Base-by-base conservation (phyloP, 2,329 filamentous ascomycete species). In the Hypoxylon sp. region DNA sequence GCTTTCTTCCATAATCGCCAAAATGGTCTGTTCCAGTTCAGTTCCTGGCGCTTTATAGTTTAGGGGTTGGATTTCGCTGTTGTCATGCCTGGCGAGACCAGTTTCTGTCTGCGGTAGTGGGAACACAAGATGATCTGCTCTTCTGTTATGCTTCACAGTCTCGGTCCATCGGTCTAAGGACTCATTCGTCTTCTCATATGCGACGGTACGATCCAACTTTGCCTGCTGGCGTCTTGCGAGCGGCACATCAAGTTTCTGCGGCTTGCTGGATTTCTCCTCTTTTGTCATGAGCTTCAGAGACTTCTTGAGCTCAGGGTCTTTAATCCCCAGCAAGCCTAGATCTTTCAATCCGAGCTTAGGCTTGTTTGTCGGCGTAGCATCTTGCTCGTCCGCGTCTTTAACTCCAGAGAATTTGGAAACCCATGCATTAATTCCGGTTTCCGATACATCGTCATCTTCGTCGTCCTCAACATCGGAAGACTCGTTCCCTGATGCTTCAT, bases 61-160 rank as follows among this genome's bases (percentile, higher is more conserved):
- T 2, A 92, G 81, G 5, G 94, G 88, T 39, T 87, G 85, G 44
- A 92, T 87, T 75, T 91, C 89, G 22, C 86, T 89, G 65, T 85
- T 88, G 72, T 87, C 83, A 22, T 90, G 81, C 19, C 89, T 88
- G 29, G 85, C 86, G 59, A 83, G 79, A 57, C 84, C 85, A 22
- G 86, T 89, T 65, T 90, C 88, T 42, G 90, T 91, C 74, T 94
- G 91, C 2, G 91, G 87, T 0, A 98, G 85, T 4, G 96, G 96
- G 76, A 99, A 99, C 19, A 91, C 86, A 11, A 99, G 84, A 79
- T 97, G 94, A 70, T 98, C 96, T 1, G 95, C 94, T 73, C 94
- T 88, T 66, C 96, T 91, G 80, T 98, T 98, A 33, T 93, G 90
- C 81, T 98, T 97, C 76, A 99, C 94, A 0, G 96, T 98, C 67